Base-by-base conservation (phyloP, 2,329 filamentous ascomycete species). In the Pseudopyrenochaeta lycopersici region DNA sequence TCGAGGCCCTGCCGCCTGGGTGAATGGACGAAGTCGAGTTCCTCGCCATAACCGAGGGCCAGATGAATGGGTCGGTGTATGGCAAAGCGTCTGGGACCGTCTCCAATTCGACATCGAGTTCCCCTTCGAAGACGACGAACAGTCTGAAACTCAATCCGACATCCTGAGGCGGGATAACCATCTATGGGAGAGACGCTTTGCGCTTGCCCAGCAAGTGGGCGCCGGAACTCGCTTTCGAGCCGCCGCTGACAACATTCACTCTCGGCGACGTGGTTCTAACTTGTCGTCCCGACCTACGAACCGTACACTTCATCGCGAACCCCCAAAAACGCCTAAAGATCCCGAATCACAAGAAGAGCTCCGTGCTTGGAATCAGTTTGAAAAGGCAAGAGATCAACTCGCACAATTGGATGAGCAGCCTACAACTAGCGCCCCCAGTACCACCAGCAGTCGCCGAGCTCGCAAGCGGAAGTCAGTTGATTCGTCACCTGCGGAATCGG, bases 291-390 rank as follows among this genome's bases (percentile, higher is more conserved):
- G 79, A 48, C 64, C 66, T 53, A 57, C 58, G 4, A 73, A 73
- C 40, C 65, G 63, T 39, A 46, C 66, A 14, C 53, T 75, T 15
- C 67, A 72, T 58, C 72, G 68, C 40, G 69, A 75, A 18, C 63
- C 64, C 63, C 67, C 77, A 70, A 68, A 79, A 68, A 65, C 70
- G n/a, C 78, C 77, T 14, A 84, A 84, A 30, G 84, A 87, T 36
- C 85, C 86, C 32, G 90, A 96, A 74, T 90, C 89, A 7, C 80
- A 88, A 36, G 92, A 97, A 64, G 92, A 96, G 74, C 83, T 89
- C 48, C 84, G 88, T 52, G 92, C 94, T 3, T 97, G 94, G 95
- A 91, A 92, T 58, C 92, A 90, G 17, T 88, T 98, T 58, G 93
- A 97, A 64, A 90, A 89, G 73, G 92, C 91, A 38, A 85, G 91